These are phyloP conservation scores for Articulospora tetracladia DNA, from an alignment of 495 filamentous ascomycete species.

Conservation along the genomic window DNA sequence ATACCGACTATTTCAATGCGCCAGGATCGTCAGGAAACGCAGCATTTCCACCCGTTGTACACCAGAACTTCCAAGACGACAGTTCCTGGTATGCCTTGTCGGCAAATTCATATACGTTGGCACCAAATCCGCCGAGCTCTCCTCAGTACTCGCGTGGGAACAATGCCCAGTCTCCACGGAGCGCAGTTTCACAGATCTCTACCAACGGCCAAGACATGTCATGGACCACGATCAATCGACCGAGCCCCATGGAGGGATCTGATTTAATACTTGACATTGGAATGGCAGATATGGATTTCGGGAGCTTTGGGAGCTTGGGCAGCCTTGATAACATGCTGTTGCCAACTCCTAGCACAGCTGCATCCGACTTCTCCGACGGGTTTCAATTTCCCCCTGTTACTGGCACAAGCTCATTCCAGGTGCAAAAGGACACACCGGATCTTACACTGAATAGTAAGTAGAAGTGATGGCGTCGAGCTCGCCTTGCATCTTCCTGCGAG, in stretches of 20 bases:
- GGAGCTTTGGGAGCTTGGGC: constrained; percentile 13
- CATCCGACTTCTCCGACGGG: constrained; percentile 8
- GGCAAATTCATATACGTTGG: constrained; percentile 17
- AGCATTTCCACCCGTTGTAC: background rate
- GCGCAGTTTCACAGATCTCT: constrained; percentile 1
- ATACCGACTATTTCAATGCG: constrained; percentile 4
- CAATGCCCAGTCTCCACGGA: constrained; percentile 1
- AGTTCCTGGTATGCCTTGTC: background rate
- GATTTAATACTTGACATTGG: background rate
- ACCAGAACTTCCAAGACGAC: constrained; percentile 4
- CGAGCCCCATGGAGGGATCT: background rate
- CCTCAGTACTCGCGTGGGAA: constrained; percentile 3
- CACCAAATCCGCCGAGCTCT: constrained; percentile 5
- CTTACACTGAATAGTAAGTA: constrained; percentile 8
- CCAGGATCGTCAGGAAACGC: background rate
- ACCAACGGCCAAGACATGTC: constrained; percentile 2
- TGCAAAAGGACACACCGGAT: background rate
- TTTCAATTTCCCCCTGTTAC: background rate
- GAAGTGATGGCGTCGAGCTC: background rate
- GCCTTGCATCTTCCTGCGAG: background rate
- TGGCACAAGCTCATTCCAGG: background rate
- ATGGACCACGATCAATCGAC: constrained; percentile 1
- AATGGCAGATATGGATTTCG: constrained; percentile 7
- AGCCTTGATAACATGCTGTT: constrained; percentile 10
- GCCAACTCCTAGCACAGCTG: constrained; percentile 9